A percentile compares a stretch with the other conserved stretches of the same genome.
These are phyloP conservation scores for Larix kaempferi DNA, from an alignment of 75 land plant genomes.

Conservation along the genomic window DNA sequence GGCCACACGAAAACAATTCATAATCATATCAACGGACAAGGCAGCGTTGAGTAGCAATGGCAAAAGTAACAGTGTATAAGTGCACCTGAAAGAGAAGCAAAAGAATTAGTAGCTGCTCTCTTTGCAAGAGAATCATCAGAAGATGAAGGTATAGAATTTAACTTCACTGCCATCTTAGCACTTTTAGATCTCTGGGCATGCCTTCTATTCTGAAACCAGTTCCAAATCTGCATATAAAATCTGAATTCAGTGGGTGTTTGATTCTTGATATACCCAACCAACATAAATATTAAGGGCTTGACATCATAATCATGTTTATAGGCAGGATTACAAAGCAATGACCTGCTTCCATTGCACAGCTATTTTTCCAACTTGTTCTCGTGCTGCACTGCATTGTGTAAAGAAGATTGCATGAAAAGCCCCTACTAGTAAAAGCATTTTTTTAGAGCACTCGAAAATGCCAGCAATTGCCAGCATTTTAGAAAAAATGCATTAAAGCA, in stretches of 20 bases:
- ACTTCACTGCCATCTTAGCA: slow-evolving; percentile 19
- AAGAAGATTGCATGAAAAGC: background rate
- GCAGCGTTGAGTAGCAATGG: too few relatives aligned
- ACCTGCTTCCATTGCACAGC: slow-evolving; percentile 47
- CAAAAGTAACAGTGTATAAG: too few relatives aligned
- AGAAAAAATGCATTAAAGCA: background rate
- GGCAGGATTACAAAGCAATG: background rate
- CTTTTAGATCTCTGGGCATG: slow-evolving; percentile 37
- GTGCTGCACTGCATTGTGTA: slow-evolving; percentile 14
- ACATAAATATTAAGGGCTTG: background rate
- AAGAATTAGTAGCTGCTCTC: slow-evolving; percentile 9
- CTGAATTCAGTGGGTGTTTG: background rate
- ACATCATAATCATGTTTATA: background rate
- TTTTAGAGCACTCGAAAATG: background rate
- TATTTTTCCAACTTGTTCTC: slow-evolving; percentile 28
- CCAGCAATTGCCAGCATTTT: background rate
- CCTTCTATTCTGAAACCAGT: slow-evolving; percentile 50
- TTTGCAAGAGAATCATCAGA: slow-evolving; percentile 9
- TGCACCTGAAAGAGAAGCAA: slow-evolving; percentile 23
- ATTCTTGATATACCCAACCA: background rate
- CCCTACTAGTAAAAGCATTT: background rate
- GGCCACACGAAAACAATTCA: too few relatives aligned
- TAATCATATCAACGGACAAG: too few relatives aligned
- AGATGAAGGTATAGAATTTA: slow-evolving; percentile 5
- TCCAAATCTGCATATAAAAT: slow-evolving; percentile 36